Evolutionary conservation across 441 rosid species (phyloP), one percentile per base, ranked within the genome.

Genomic region (Aquilaria agallochum): DNA sequence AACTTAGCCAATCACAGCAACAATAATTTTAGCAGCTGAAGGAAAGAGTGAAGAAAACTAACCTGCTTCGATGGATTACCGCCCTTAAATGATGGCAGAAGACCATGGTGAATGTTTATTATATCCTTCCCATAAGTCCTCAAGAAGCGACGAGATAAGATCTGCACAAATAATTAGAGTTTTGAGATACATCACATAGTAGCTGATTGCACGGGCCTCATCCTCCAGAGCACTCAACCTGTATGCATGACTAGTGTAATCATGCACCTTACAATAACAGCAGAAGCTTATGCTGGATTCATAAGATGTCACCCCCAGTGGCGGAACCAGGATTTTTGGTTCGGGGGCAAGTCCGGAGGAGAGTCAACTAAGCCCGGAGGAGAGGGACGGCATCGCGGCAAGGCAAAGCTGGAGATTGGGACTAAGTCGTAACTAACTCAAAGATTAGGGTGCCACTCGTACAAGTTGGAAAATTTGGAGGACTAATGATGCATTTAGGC

Each of bases 41-140:
- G 59, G 51, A 30, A 14, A 55, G 27, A 60, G 51, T 59, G 10
- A 62, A 31, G 58, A 61, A 47, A 55, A 44, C n/a, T 45, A 67
- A 90, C 99, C 95, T 91, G 99, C 73, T 78, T 92, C 1, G 85
- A 80, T 11, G 99, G 97, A 50, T 68, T 65, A 52, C 96, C 80
- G 11, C 97, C 97, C 75, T 79, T 91, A 73, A 95, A 95, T 62
- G 99, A 91, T 48, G 99, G 99, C 75, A 95, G 73, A 77, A 91
- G 97, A 36, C 99, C 99, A 65, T 95, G 97, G 75, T 95, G 99
- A 72, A 91, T 95, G 78, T 95, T 95, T 64, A 95, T 91, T 68
- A 89, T 68, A 81, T 91, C 97, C 77, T 89, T 95, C 64, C 95
- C 89, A 67, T 95, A 89, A 66, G 53, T 64, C 77, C 70, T 76